phyloP scores from a whole-genome alignment of 106 monocot species.

The Cymbidium sinense region DNA sequence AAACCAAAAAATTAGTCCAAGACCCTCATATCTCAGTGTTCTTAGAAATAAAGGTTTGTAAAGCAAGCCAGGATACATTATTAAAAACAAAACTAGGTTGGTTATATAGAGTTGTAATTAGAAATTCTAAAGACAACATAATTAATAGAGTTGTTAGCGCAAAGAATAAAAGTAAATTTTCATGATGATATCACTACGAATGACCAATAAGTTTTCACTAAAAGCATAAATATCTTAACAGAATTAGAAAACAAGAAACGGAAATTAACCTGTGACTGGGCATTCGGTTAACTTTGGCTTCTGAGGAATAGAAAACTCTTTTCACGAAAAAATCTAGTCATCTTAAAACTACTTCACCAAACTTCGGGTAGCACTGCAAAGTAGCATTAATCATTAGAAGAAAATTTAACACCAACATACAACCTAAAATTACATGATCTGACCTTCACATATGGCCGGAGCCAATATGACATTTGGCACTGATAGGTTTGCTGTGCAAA shows the following conservation, averaged over 20 bases:
- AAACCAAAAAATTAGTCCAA: too few relatives aligned
- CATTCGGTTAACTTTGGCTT: constrained; percentile 38
- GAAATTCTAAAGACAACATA: neutral
- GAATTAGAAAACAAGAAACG: neutral
- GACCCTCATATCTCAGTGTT: too few relatives aligned
- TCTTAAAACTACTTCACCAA: constrained; percentile 73
- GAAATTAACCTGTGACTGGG: constrained; percentile 20
- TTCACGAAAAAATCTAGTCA: constrained; percentile 81
- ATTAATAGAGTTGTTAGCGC: neutral
- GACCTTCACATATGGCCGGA: constrained; percentile 80
- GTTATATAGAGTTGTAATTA: neutral
- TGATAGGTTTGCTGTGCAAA: constrained; percentile 66
- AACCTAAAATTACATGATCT: constrained; percentile 4
- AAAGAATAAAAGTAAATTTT: neutral
- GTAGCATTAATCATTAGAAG: constrained; percentile 6
- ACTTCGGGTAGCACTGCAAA: constrained; percentile 72
- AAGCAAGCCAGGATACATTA: too few relatives aligned
- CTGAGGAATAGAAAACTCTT: constrained; percentile 14
- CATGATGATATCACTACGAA: neutral
- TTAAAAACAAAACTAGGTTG: neutral
- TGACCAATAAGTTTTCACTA: neutral
- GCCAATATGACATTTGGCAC: constrained; percentile 88
- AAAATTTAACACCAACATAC: constrained; percentile 4
- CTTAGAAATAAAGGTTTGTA: too few relatives aligned
- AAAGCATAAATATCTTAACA: neutral